Conservation (phyloP, 129 eudicot genomes). For the Tagetes patula region DNA sequence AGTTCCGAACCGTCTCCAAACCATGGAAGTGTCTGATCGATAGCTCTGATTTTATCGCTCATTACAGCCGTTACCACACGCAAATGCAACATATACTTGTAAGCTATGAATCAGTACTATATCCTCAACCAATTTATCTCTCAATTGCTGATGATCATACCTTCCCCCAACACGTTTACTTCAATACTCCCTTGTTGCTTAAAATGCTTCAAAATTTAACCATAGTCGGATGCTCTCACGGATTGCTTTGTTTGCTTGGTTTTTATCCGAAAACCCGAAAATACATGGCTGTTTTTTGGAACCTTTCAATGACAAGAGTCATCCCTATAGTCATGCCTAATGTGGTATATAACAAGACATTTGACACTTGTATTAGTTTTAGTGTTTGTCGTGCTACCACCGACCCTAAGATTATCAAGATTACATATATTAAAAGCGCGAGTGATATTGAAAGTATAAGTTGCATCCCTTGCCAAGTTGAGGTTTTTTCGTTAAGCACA, state of each 20-base stretch:
- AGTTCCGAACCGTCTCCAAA: too few species aligned
- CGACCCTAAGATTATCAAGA: constrained; percentile 20
- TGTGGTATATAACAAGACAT: not conserved
- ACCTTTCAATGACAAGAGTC: constrained; percentile 26
- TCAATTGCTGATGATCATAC: not conserved
- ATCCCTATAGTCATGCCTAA: constrained; percentile 2
- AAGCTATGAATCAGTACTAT: not conserved
- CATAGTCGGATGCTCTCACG: not conserved
- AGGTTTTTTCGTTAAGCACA: too few species aligned
- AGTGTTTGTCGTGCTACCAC: constrained; percentile 33
- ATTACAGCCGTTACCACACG: not conserved
- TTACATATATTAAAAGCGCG: not conserved
- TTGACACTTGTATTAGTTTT: constrained; percentile 34
- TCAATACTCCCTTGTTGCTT: not conserved
- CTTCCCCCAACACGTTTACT: not conserved
- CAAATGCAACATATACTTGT: not conserved
- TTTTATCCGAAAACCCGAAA: not conserved
- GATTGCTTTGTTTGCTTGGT: constrained; percentile 27
- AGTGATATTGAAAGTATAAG: not conserved
- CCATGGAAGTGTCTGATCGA: too few species aligned
- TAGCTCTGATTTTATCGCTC: too few species aligned
- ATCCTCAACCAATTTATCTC: not conserved
- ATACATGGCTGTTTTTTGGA: constrained; percentile 32
- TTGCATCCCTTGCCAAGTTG: not conserved
- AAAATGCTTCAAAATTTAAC: too few species aligned